Percentiles rank a stretch among this genome's conserved stretches.
phyloP scores from a whole-genome alignment of 2,329 filamentous ascomycete genomes.

The Amauroascus niger region DNA sequence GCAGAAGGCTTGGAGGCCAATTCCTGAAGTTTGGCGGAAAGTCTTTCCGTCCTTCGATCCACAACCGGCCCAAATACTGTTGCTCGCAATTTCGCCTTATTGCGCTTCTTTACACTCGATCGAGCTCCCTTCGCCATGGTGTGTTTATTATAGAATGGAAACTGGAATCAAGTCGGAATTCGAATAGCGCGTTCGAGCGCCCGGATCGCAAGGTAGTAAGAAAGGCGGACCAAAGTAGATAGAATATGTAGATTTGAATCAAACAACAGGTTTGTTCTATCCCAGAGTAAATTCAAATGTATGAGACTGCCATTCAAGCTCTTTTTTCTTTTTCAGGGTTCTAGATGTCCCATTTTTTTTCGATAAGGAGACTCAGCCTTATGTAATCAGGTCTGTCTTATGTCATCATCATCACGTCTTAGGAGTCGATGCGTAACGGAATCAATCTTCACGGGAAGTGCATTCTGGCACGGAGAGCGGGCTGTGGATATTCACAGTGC shows the following conservation, averaged over 20 bases:
- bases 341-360: too few relatives aligned
- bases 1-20: constrained; percentile 58
- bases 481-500: neutral
- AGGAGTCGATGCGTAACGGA: too few relatives aligned
- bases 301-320: too few relatives aligned
- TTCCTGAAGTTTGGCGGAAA: constrained; percentile 77
- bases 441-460: neutral
- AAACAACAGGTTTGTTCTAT: too few relatives aligned
- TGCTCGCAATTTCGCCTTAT: constrained; percentile 69
- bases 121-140: constrained; percentile 83
- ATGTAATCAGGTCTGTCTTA: too few relatives aligned
- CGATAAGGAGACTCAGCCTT: too few relatives aligned
- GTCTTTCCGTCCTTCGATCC: constrained; percentile 65
- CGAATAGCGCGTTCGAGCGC: neutral
- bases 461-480: neutral
- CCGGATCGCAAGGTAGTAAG: too few relatives aligned
- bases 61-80: constrained; percentile 79
- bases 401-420: constrained; percentile 10
- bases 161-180: neutral
- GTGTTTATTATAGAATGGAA: neutral
- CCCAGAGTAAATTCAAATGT: too few relatives aligned
- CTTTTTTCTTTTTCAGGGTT: neutral
- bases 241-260: too few relatives aligned
- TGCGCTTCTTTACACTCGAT: constrained; percentile 69
- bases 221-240: neutral